Conservation (phyloP, 306 rosid genomes). For the Myrica gale region DNA sequence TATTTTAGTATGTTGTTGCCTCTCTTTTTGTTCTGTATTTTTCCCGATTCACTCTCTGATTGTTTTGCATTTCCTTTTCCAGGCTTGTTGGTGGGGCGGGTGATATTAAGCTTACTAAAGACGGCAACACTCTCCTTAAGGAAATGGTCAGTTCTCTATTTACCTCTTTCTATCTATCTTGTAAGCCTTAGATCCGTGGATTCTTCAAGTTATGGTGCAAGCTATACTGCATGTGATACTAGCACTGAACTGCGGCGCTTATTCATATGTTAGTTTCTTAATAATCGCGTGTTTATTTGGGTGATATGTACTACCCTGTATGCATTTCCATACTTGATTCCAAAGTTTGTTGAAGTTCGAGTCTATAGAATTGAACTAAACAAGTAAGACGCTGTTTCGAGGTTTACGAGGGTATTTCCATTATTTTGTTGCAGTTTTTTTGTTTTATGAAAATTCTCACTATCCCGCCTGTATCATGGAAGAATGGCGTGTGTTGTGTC, state of each 20-base stretch:
- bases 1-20: neutral
- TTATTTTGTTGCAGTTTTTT: no score
- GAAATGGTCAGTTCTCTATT: conserved; percentile 62
- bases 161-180: neutral
- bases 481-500: no score
- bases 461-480: no score
- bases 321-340: neutral
- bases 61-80: neutral
- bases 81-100: conserved; percentile 99
- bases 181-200: conserved; percentile 24
- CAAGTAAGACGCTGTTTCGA: no score
- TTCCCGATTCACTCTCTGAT: neutral
- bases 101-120: conserved; percentile 94
- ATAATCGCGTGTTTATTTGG: neutral
- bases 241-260: neutral
- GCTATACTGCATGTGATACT: neutral
- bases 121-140: conserved; percentile 90
- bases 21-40: neutral
- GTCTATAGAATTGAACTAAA: neutral
- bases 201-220: neutral
- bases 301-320: neutral
- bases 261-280: neutral
- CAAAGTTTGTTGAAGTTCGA: neutral
- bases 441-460: no score
- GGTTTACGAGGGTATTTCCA: no score